phyloP scores from a whole-genome alignment of 306 rosid genomes.

The Prunus dulcis region DNA sequence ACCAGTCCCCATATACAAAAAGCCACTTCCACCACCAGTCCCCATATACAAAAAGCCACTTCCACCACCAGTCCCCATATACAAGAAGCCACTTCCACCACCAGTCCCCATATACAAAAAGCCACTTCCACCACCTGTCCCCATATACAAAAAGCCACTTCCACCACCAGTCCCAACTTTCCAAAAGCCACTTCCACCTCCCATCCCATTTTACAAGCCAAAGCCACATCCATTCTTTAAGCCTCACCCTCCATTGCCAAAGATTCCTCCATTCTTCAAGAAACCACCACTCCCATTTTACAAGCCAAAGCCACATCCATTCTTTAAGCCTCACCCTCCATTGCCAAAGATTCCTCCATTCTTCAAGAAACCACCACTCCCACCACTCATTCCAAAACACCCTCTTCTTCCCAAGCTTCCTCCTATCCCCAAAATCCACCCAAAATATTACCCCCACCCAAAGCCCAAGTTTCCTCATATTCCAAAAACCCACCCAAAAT shows the following conservation, averaged over 20 bases:
- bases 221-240: slow-evolving; percentile 26
- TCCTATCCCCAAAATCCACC: too few species aligned
- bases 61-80: slow-evolving; percentile 27
- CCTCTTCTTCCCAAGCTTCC: too few species aligned
- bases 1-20: not conserved
- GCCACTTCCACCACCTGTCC: slow-evolving; percentile 19
- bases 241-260: slow-evolving; percentile 17
- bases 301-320: slow-evolving; percentile 30
- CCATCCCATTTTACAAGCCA: slow-evolving; percentile 26
- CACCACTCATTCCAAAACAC: not conserved
- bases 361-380: slow-evolving; percentile 20
- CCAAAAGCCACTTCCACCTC: slow-evolving; percentile 34
- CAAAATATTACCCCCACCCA: slow-evolving; percentile 3
- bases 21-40: slow-evolving; percentile 15
- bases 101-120: not conserved
- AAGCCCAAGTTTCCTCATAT: slow-evolving; percentile 15
- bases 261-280: slow-evolving; percentile 14
- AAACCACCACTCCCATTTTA: slow-evolving; percentile 20
- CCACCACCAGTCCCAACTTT: slow-evolving; percentile 17
- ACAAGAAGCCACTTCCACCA: slow-evolving; percentile 29
- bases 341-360: slow-evolving; percentile 14
- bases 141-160: not conserved
- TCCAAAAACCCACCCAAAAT: slow-evolving; percentile 29
- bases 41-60: slow-evolving; percentile 7
- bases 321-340: slow-evolving; percentile 19